Base-by-base conservation (phyloP, 2,329 filamentous ascomycete genomes). In the Aspergillus nomiae region DNA sequence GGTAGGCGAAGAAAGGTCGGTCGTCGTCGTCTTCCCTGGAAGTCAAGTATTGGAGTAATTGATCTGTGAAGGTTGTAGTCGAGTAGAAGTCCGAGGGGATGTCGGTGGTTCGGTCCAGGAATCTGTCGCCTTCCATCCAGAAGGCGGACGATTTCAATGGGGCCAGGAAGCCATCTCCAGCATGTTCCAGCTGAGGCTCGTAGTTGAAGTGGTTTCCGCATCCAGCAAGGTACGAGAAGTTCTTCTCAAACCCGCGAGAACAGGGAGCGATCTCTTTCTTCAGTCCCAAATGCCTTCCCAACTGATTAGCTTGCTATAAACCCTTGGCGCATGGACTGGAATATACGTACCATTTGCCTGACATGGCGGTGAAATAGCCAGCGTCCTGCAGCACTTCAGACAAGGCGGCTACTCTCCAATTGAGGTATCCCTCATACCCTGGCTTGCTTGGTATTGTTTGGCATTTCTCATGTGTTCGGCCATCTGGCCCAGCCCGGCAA, bases 371-470 rank as follows among this genome's bases (percentile, higher is more conserved):
- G 56, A 83, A 79, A 70, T 89, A 89, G 16, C 86, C 87, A 0
- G 78, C 82, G 64, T 88, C 87, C 4, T 78, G 82, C 5, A 89
- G 77, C 1, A 89, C 69, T 70, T 89, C 86, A 1, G 86, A 85
- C 16, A 89, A 74, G 7, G 86, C 82, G 1, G 80, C 87, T 2
- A 89, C 86, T 1, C 81, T 77, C 65, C 86, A 82, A 61, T 89
- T 89, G 41, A 89, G 77, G 67, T 89, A 89, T 0, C 87, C 87
- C 71, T 89, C 87, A 62, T 89, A 87, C 0, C 87, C 87, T 0
- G 86, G 86, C 78, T 80, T 81, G 26, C 79, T 28, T 48, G 11
- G 43, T 85, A 79, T 68, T 87, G 85, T 0, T 83, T 82, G 4
- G 83, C 83, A 0, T 83, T 85, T 54, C 79, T 80, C 76, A 83